Percentiles rank a stretch among this genome's conserved stretches.
Evolutionary conservation across 1,139 yeast genomes (phyloP).

Genomic region (Candida albicans): DNA sequence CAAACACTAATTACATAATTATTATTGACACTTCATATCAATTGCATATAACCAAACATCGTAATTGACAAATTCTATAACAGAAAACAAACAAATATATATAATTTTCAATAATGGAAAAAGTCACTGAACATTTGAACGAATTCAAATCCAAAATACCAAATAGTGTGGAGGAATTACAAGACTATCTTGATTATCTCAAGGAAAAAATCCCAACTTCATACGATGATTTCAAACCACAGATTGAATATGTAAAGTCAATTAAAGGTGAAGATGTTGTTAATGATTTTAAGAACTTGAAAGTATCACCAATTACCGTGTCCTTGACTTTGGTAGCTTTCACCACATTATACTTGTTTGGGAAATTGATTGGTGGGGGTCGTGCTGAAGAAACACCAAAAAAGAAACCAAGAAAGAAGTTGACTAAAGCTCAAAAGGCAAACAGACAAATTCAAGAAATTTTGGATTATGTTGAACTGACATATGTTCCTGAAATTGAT

Average conservation of each 20-base stretch:
- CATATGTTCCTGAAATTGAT: conserved; percentile 47
- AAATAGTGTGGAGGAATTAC: conserved; percentile 12
- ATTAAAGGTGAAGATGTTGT: conserved; percentile 25
- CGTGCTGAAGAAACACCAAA: conserved; percentile 10
- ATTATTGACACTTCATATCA: too few relatives aligned
- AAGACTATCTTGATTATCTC: conserved; percentile 12
- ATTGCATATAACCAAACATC: too few relatives aligned
- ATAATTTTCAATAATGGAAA: conserved; percentile 10
- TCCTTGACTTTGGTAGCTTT: conserved; percentile 34
- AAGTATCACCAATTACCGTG: conserved; percentile 37
- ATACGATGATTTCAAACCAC: conserved; percentile 11
- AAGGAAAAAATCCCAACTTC: conserved; percentile 12
- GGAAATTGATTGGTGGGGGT: conserved; percentile 16
- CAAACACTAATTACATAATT: too few relatives aligned
- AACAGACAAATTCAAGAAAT: conserved; percentile 42
- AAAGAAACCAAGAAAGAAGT: conserved; percentile 36
- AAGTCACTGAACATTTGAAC: conserved; percentile 12
- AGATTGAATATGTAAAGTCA: conserved; percentile 11
- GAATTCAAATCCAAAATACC: conserved; percentile 15
- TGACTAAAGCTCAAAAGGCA: conserved; percentile 44
- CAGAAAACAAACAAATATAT: too few relatives aligned
- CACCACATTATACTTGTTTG: conserved; percentile 25
- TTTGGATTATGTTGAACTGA: conserved; percentile 43
- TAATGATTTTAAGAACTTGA: conserved; percentile 30
- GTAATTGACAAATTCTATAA: too few relatives aligned